Percentiles rank a stretch among this genome's conserved stretches.
phyloP scores from a whole-genome alignment of 495 filamentous ascomycete species.

The Talaromyces ruber region DNA sequence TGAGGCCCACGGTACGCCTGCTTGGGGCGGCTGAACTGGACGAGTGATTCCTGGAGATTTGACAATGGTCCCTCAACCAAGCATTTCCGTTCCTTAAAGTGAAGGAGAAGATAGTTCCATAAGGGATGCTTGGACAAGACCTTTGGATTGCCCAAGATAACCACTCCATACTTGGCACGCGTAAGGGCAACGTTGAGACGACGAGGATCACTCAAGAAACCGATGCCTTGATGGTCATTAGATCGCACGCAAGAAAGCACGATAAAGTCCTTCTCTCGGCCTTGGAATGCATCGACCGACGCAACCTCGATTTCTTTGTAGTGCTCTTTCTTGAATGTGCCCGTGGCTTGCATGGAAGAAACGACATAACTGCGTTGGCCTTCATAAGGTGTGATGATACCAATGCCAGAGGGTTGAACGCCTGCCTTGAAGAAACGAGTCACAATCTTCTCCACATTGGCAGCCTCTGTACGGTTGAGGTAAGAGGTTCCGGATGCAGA shows the following conservation, averaged over 20 bases:
- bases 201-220: constrained; percentile 96
- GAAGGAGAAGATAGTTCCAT: constrained; percentile 92
- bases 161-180: constrained; percentile 90
- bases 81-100: constrained; percentile 97
- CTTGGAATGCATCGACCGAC: constrained; percentile 97
- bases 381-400: constrained; percentile 98
- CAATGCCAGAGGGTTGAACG: constrained; percentile 82
- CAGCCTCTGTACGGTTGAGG: constrained; percentile 92
- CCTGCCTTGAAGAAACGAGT: constrained; percentile 99
- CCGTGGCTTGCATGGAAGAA: constrained; percentile 95
- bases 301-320: constrained; percentile 99
- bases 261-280: constrained; percentile 98
- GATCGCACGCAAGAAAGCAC: constrained; percentile 97
- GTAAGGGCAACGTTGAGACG: constrained; percentile 99
- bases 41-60: constrained; percentile 86
- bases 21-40: constrained; percentile 93
- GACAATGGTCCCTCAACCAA: constrained; percentile 95
- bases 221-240: constrained; percentile 98
- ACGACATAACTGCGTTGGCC: constrained; percentile 98
- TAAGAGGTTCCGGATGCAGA: constrained; percentile 97
- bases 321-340: constrained; percentile 94
- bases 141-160: constrained; percentile 97
- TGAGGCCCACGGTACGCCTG: constrained; percentile 86
- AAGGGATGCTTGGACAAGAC: constrained; percentile 95
- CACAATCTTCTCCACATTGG: constrained; percentile 96